Evolutionary conservation across 208 protist species (phyloP).

Genomic region (Leishmania major): DNA sequence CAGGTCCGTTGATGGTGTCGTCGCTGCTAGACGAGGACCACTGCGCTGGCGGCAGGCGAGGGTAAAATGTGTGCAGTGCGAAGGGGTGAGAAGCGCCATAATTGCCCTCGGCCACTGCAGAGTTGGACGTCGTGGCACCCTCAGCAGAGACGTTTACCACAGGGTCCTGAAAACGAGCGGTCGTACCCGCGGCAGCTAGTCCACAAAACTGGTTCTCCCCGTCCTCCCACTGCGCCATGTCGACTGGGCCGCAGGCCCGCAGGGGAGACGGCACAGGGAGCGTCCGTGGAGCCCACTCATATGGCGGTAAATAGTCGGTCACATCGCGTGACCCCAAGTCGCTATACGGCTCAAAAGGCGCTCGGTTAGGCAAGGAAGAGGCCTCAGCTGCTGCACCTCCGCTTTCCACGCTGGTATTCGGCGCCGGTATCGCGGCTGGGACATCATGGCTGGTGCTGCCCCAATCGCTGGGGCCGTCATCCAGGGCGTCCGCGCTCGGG

Average conservation of each 20-base stretch:
- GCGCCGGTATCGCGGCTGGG: not conserved
- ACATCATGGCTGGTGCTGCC: not conserved
- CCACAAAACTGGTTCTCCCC: not conserved
- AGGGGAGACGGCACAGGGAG: constrained; percentile 12
- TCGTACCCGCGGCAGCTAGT: not conserved
- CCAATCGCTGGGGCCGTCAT: not conserved
- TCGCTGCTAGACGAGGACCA: not conserved
- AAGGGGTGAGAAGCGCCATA: not conserved
- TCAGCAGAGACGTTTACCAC: not conserved
- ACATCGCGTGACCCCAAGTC: constrained; percentile 10
- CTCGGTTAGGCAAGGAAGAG: not conserved
- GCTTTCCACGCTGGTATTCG: not conserved
- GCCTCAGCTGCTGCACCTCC: not conserved
- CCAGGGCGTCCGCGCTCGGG: not conserved
- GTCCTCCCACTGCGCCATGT: not conserved
- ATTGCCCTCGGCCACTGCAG: not conserved
- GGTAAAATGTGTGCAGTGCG: constrained; percentile 20
- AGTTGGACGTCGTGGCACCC: not conserved
- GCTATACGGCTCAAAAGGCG: constrained; percentile 20
- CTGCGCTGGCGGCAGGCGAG: constrained; percentile 5
- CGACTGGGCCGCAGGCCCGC: not conserved
- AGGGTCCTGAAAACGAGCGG: constrained; percentile 12
- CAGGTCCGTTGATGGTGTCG: not conserved
- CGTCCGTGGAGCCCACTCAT: constrained; percentile 32
- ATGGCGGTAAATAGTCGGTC: constrained; percentile 17